Base-by-base conservation (phyloP, 495 filamentous ascomycete species). In the Cercophora samala region DNA sequence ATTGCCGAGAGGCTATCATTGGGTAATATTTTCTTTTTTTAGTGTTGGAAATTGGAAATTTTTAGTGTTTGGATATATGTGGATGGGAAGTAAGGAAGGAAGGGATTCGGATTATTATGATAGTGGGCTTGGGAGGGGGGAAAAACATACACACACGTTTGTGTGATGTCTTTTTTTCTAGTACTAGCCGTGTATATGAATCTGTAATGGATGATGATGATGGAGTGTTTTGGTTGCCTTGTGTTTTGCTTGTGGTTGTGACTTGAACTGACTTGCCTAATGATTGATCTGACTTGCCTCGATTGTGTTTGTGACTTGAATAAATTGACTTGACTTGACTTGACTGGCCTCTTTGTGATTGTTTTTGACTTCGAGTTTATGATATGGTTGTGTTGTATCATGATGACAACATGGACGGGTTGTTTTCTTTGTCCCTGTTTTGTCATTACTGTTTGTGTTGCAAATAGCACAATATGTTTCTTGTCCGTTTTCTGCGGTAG, bases 201-300 rank as follows among this genome's bases (percentile, higher is more conserved):
- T 72, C 64, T 77, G 75, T 77, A 77, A 77, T 77, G 72, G 58
- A 60, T 60, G 58, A 60, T 62, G 75, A 72, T 70, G 69, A 66
- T 69, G 71, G 71, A 65, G 61, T 59, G 60, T 54, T 24, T 46
- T 46, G 5, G 6, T 46, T 46, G 37, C 5, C 2, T 9, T 5
- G 2, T 46, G 37, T 9, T n/a, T n/a, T 46, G 17, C 64, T 32
- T 56, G 52, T 64, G 8, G 23, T 37, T 55, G 25, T 19, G 24
- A 26, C 18, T 51, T 32, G 59, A 32, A 4, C 61, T 6, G 37
- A 32, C 29, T 51, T 23, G n/a, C n/a, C n/a, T n/a, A n/a, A n/a
- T n/a, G n/a, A n/a, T n/a, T n/a, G 26, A 29, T 29, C n/a, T 29
- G 26, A 29, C 26, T 29, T 29, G 26, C 26, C 26, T 5, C 26